Conservation (phyloP, 345 rosid genomes). For the Carallia brachiata region DNA sequence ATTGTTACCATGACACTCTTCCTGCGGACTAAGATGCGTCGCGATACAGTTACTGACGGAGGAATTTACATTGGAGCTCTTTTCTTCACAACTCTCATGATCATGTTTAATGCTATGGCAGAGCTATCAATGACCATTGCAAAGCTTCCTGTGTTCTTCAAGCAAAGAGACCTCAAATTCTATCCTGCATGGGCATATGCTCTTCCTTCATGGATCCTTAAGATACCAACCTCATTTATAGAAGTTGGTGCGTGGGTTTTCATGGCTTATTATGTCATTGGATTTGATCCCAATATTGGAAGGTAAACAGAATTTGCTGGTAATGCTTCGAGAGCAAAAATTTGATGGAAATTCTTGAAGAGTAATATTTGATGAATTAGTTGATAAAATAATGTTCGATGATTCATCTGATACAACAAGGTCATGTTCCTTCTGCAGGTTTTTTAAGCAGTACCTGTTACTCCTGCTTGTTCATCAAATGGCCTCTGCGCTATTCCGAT, state of each 20-base stretch:
- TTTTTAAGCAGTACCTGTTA: slow-evolving; percentile 55
- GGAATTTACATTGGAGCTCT: slow-evolving; percentile 52
- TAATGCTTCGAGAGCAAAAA: not conserved
- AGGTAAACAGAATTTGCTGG: slow-evolving; percentile 38
- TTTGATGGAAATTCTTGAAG: not conserved
- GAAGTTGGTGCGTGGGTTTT: slow-evolving; percentile 61
- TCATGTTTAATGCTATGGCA: slow-evolving; percentile 69
- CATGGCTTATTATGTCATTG: slow-evolving; percentile 63
- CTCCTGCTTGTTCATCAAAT: slow-evolving; percentile 51
- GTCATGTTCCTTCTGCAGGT: slow-evolving; percentile 30
- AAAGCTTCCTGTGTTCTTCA: slow-evolving; percentile 81
- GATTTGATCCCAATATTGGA: slow-evolving; percentile 62
- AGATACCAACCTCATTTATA: slow-evolving; percentile 58
- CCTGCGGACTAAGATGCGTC: slow-evolving; percentile 33
- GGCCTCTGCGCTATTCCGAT: slow-evolving; percentile 58
- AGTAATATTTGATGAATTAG: not conserved
- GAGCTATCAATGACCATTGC: slow-evolving; percentile 70
- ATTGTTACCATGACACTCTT: slow-evolving; percentile 25
- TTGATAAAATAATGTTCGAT: not conserved
- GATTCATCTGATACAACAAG: not conserved
- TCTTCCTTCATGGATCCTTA: slow-evolving; percentile 73
- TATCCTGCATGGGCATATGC: slow-evolving; percentile 77
- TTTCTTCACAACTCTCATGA: slow-evolving; percentile 45
- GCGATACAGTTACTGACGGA: slow-evolving; percentile 39
- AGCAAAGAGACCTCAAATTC: slow-evolving; percentile 67